These are phyloP conservation scores for Actinomucor elegans DNA, from an alignment of 371 early-diverging fungal species.

Conservation along the genomic window DNA sequence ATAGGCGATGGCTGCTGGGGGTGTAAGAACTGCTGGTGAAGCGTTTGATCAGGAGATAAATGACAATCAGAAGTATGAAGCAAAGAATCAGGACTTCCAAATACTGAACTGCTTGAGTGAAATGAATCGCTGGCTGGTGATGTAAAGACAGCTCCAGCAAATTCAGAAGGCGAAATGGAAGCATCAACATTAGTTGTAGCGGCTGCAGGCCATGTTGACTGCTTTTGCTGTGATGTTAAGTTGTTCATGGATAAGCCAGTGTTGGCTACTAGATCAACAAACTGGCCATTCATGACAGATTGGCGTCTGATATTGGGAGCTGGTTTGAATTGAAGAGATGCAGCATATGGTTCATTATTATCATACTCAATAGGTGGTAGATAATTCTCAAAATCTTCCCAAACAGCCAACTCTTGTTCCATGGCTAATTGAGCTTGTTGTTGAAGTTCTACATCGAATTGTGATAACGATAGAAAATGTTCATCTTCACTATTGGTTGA, in stretches of 20 bases:
- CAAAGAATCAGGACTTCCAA: conserved; percentile 21
- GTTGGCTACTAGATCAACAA: neutral
- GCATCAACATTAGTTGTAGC: too few species aligned
- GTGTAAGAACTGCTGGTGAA: too few species aligned
- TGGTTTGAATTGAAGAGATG: neutral
- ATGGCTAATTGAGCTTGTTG: conserved; percentile 43
- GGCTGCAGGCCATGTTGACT: too few species aligned
- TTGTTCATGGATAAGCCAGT: neutral
- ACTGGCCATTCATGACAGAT: neutral
- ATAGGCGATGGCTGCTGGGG: neutral
- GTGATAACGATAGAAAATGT: conserved; percentile 26
- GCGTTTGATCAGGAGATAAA: too few species aligned
- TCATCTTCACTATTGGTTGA: neutral
- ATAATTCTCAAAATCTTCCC: conserved; percentile 44
- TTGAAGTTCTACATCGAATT: conserved; percentile 40
- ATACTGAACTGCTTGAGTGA: conserved; percentile 7
- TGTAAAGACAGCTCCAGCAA: neutral
- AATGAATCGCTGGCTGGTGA: conserved; percentile 13
- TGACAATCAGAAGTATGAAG: neutral
- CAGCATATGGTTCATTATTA: neutral
- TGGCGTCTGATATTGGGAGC: neutral
- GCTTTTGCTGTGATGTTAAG: too few species aligned
- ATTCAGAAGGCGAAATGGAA: too few species aligned
- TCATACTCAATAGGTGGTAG: conserved; percentile 17
- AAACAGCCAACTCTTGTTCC: conserved; percentile 28